Percentiles rank a stretch among this genome's conserved stretches.
Evolutionary conservation across 2,329 filamentous ascomycete genomes (phyloP).

Genomic region (Ophiocordyceps camponoti-floridani): DNA sequence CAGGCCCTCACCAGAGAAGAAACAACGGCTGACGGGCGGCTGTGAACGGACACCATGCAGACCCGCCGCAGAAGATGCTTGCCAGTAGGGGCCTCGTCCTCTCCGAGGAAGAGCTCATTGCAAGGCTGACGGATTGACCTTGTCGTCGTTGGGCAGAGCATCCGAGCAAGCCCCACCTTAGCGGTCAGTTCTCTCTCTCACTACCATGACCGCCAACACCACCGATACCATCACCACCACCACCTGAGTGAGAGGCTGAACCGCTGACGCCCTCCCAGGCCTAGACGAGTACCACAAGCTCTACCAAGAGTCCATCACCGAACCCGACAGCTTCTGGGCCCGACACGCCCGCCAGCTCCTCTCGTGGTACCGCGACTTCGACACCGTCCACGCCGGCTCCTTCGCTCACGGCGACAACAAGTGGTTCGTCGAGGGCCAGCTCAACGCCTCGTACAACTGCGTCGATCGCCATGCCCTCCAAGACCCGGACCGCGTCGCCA

Average conservation of each 20-base stretch:
- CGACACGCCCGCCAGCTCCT: constrained; percentile 73
- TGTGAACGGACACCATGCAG: constrained; percentile 18
- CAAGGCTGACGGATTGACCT: neutral
- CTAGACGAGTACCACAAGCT: constrained; percentile 49
- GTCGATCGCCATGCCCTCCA: constrained; percentile 94
- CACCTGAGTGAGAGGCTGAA: too few relatives aligned
- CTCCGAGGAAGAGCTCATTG: too few relatives aligned
- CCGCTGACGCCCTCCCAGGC: constrained; percentile 25
- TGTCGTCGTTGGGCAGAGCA: constrained; percentile 33
- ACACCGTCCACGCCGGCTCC: constrained; percentile 68
- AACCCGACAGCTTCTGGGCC: constrained; percentile 84
- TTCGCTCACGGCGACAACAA: constrained; percentile 67
- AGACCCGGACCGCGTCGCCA: constrained; percentile 80
- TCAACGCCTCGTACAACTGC: constrained; percentile 96
- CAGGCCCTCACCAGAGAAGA: neutral
- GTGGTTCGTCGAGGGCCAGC: constrained; percentile 85
- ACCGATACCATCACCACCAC: too few relatives aligned
- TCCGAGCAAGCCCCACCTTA: constrained; percentile 49
- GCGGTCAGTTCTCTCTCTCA: constrained; percentile 27
- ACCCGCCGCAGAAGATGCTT: constrained; percentile 49
- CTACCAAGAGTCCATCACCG: constrained; percentile 72
- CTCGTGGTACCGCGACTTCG: constrained; percentile 79
- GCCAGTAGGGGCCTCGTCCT: constrained; percentile 33
- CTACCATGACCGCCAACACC: neutral
- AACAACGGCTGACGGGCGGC: too few relatives aligned